Conservation (phyloP, 2,329 filamentous ascomycete genomes). For the Sporothrix schenckii region DNA sequence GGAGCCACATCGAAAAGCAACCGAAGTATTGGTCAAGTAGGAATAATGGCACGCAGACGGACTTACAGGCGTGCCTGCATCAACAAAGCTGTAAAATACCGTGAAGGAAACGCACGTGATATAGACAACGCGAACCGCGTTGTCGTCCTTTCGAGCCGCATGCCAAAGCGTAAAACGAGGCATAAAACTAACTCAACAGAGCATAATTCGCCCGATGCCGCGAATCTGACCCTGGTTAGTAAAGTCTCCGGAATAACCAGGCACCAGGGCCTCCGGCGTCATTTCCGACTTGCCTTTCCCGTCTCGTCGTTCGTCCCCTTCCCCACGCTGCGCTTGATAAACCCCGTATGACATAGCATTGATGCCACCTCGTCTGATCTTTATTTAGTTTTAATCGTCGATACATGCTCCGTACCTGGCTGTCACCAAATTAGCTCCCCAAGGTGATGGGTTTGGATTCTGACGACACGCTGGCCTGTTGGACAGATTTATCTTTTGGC, state of each 20-base stretch:
- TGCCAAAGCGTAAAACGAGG: neutral
- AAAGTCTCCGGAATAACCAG: neutral
- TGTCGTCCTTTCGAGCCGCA: too few species aligned
- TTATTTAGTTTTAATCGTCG: neutral
- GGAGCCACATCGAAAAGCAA: neutral
- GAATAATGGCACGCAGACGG: neutral
- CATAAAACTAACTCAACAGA: neutral
- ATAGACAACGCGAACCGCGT: too few species aligned
- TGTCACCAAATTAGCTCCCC: neutral
- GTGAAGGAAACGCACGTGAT: too few species aligned
- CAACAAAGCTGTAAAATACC: neutral
- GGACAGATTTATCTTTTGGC: neutral
- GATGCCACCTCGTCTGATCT: neutral
- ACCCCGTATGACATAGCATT: neutral
- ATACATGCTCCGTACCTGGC: neutral
- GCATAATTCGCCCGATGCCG: conserved; percentile 8
- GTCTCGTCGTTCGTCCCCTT: neutral
- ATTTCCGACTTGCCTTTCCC: neutral
- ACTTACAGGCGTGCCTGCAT: neutral
- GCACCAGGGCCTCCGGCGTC: neutral
- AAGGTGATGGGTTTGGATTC: neutral
- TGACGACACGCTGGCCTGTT: neutral
- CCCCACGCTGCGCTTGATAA: neutral
- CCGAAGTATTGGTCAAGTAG: too few species aligned
- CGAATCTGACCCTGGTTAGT: neutral